A percentile compares a stretch with the other conserved stretches of the same genome.
These are phyloP conservation scores for Berberis vulgaris DNA, from an alignment of 164 flowering plant genomes.

Conservation along the genomic window DNA sequence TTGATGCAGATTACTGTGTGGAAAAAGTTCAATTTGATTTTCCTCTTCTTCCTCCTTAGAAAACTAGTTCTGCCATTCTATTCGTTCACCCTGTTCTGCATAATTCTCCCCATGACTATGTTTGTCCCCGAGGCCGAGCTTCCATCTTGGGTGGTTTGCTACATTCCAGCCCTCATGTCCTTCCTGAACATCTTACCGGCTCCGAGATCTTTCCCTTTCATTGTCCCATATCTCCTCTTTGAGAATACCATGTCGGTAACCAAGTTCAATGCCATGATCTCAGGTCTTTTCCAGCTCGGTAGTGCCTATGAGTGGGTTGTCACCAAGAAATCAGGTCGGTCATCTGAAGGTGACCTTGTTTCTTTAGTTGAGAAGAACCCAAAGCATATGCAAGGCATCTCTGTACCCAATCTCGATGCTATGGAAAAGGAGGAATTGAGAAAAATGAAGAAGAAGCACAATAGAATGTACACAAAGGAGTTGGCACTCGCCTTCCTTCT, in stretches of 20 bases:
- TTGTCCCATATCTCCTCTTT: constrained; percentile 94
- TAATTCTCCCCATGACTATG: constrained; percentile 98
- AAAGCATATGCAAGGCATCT: constrained; percentile 41
- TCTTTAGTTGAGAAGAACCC: constrained; percentile 49
- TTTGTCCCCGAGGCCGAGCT: constrained; percentile 95
- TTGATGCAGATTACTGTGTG: constrained; percentile 67
- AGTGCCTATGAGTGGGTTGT: constrained; percentile 99
- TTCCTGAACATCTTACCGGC: constrained; percentile 93
- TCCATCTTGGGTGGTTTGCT: constrained; percentile 96
- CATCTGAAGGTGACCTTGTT: constrained; percentile 86
- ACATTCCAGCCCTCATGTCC: constrained; percentile 93
- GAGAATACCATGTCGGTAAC: constrained; percentile 99
- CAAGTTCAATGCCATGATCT: constrained; percentile 96
- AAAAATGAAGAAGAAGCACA: constrained; percentile 66
- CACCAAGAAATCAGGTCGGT: constrained; percentile 95
- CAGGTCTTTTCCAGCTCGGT: constrained; percentile 95
- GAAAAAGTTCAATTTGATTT: constrained; percentile 88
- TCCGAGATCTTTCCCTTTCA: constrained; percentile 92
- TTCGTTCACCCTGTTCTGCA: constrained; percentile 94
- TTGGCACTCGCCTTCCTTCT: constrained; percentile 84
- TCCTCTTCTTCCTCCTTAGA: constrained; percentile 88
- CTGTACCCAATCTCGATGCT: constrained; percentile 53
- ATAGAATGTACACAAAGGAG: constrained; percentile 86
- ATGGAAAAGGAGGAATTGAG: constrained; percentile 32
- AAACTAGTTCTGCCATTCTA: constrained; percentile 89